phyloP scores from a whole-genome alignment of 2,329 filamentous ascomycete genomes.

The Cyanodermella asteris region DNA sequence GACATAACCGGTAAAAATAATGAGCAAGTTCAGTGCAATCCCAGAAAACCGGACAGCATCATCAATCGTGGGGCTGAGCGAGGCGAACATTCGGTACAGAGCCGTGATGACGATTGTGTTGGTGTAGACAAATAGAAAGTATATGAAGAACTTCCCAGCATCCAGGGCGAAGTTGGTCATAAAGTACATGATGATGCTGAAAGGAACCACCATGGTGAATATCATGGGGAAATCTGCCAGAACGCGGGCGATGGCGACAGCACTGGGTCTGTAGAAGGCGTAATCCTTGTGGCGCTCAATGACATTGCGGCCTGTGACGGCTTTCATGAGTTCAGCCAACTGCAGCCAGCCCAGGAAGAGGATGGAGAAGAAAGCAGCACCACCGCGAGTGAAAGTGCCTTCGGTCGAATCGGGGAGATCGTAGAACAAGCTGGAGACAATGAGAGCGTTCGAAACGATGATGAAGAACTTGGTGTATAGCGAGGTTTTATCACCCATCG shows the following conservation, averaged over 20 bases:
- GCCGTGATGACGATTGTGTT: constrained; percentile 40
- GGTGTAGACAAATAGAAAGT: constrained; percentile 41
- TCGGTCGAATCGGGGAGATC: constrained; percentile 36
- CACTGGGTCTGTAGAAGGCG: constrained; percentile 47
- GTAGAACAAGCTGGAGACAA: constrained; percentile 63
- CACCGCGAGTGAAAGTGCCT: constrained; percentile 41
- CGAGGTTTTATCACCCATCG: constrained; percentile 51
- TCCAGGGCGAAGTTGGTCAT: constrained; percentile 36
- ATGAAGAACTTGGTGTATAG: constrained; percentile 63
- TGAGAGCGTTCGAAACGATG: constrained; percentile 50
- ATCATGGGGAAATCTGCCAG: constrained; percentile 41
- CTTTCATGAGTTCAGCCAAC: constrained; percentile 56
- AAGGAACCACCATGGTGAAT: constrained; percentile 34
- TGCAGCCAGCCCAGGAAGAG: constrained; percentile 50
- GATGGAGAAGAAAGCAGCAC: constrained; percentile 44
- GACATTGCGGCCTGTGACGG: constrained; percentile 47
- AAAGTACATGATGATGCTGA: constrained; percentile 44
- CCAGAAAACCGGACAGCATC: constrained; percentile 44
- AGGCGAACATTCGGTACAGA: constrained; percentile 44
- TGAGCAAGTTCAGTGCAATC: constrained; percentile 37
- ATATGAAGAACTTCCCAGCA: constrained; percentile 44
- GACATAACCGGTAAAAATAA: constrained; percentile 46
- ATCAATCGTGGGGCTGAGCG: constrained; percentile 40
- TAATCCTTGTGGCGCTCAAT: constrained; percentile 47
- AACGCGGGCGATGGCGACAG: constrained; percentile 38